Base-by-base conservation (phyloP, 1,284 basidiomycete genomes). In the Boletus sp. region DNA sequence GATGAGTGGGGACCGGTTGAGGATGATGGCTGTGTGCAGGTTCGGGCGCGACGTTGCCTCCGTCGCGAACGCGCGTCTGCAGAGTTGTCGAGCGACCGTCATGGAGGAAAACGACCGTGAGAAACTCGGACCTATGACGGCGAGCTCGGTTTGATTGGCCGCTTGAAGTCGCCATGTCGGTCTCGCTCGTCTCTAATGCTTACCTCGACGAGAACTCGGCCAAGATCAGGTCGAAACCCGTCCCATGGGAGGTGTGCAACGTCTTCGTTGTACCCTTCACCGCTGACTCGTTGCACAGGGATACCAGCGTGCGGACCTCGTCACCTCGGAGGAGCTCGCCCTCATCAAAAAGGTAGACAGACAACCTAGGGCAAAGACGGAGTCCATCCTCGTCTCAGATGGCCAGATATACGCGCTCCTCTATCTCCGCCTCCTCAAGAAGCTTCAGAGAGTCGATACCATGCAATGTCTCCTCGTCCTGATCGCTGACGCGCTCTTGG, bases 381-480 rank as follows among this genome's bases (percentile, higher is more conserved):
- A 94, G 66, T 85, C 88, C 7, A 78, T 93, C 19, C 83, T 94
- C 56, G 80, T 91, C 8, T 90, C 89, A 1, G 91, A 96, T 73
- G 92, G 91, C 50, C 83, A 83, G 64, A 82, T 86, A 64, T 98
- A 97, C 74, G 93, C 94, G 16, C 81, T 86, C n/a, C 83, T 99
- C 37, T 98, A 96, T 77, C 88, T 98, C 49, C 87, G 89, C 63
- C 83, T 99, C 27, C 85, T 99, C 71, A 93, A 94, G 81, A 98
- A 97, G 77, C 85, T 98, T 30, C 91, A 92, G 77, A 81, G 95
- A 67, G 89, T 93, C 52, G 97, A 99, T 76, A 97, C 95, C 7
- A 91, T 98, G 77, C 95, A 97, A 75, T 94, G 87, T 70, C 90
- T 98, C 56, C 84, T 99, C 28, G 93, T 97, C 48, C 84, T 95